Evolutionary conservation across 1,284 basidiomycete genomes (phyloP).

Genomic region (Pholiota adiposa): DNA sequence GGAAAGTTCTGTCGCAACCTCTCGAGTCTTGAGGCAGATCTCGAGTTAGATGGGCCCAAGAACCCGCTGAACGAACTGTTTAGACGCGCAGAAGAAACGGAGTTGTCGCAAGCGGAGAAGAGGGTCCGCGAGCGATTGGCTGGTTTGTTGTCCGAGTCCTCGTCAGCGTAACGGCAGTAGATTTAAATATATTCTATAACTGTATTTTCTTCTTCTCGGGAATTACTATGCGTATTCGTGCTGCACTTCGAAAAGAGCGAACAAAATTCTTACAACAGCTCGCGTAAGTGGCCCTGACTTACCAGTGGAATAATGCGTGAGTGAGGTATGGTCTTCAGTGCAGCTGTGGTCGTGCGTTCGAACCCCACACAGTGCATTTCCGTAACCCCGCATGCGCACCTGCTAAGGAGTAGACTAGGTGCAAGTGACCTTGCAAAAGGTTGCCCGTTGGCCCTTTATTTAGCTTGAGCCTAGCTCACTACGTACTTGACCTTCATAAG

Average conservation of each 20-base stretch:
- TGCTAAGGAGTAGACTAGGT: too few relatives aligned
- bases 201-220: too few relatives aligned
- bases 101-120: conserved; percentile 63
- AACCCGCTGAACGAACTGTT: conserved; percentile 64
- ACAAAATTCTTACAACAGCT: too few relatives aligned
- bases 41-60: conserved; percentile 60
- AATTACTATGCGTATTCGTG: neutral
- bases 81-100: conserved; percentile 51
- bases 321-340: too few relatives aligned
- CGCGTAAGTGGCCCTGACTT: neutral
- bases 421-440: too few relatives aligned
- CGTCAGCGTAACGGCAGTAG: conserved; percentile 12
- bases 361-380: too few relatives aligned
- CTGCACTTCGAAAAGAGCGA: too few relatives aligned
- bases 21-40: conserved; percentile 55
- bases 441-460: too few relatives aligned
- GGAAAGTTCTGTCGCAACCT: conserved; percentile 64
- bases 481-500: too few relatives aligned
- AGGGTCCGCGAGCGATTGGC: conserved; percentile 56
- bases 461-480: too few relatives aligned
- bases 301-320: neutral
- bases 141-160: conserved; percentile 35
- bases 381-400: neutral
- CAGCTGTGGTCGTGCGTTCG: neutral
- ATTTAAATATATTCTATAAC: neutral